A percentile compares a stretch with the other conserved stretches of the same genome.
Evolutionary conservation across 1,284 basidiomycete genomes (phyloP).

Genomic region (Rhodotorula sp.): DNA sequence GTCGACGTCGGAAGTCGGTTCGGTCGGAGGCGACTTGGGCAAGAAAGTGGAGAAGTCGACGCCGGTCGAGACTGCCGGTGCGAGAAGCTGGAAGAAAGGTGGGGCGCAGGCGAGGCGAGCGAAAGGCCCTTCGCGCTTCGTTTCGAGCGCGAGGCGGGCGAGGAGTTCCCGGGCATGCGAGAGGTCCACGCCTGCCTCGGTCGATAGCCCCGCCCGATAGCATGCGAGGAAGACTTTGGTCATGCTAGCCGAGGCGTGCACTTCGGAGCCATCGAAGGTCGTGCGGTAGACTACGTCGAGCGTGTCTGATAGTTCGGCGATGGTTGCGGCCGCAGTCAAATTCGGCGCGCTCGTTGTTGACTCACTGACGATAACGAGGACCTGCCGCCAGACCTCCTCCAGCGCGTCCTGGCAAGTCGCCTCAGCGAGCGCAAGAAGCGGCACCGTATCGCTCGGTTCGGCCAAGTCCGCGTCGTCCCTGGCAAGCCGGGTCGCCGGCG

Average conservation of each 20-base stretch:
- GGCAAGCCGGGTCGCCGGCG: neutral
- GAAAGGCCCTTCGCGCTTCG: neutral
- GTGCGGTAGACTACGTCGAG: slow-evolving; percentile 15
- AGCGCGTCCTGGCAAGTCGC: slow-evolving; percentile 34
- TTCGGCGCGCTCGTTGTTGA: slow-evolving; percentile 22
- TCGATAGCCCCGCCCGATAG: neutral
- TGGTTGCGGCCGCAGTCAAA: neutral
- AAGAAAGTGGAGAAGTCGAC: neutral
- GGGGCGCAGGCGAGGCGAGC: slow-evolving; percentile 15
- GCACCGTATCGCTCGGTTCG: slow-evolving; percentile 30
- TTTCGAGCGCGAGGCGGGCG: slow-evolving; percentile 12
- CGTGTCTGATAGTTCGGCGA: slow-evolving; percentile 8
- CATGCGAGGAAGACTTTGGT: slow-evolving; percentile 17
- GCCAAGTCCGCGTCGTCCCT: slow-evolving; percentile 11
- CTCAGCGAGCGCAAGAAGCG: slow-evolving; percentile 40
- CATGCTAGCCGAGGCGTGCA: slow-evolving; percentile 8
- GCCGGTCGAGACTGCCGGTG: slow-evolving; percentile 7
- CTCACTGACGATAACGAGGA: slow-evolving; percentile 38
- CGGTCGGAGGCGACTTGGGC: neutral
- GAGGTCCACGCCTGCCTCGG: neutral
- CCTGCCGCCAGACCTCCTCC: slow-evolving; percentile 34
- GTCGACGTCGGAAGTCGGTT: slow-evolving; percentile 17
- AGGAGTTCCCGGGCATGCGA: slow-evolving; percentile 4
- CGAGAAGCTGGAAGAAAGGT: slow-evolving; percentile 26
- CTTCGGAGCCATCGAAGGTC: slow-evolving; percentile 18